Conservation (phyloP, 768 basidiomycete species). For the Leccinum rimulosum region DNA sequence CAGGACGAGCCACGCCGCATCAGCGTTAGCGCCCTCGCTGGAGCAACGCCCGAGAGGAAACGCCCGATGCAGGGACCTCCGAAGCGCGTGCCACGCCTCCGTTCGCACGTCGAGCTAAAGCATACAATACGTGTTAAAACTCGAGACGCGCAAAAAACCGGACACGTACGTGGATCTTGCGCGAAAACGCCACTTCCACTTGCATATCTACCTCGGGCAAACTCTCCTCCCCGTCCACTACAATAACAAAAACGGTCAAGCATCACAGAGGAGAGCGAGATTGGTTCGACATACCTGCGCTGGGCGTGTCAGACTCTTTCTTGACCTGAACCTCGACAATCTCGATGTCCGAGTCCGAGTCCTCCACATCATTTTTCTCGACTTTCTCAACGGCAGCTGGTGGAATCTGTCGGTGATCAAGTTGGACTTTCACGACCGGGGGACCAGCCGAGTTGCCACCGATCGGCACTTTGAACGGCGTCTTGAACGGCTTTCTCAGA, state of each 20-base stretch:
- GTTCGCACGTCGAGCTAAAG: constrained; percentile 36
- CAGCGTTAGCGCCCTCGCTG: no score
- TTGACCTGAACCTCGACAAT: constrained; percentile 10
- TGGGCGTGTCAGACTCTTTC: background rate
- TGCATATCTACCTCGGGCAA: constrained; percentile 34
- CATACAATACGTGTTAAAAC: no score
- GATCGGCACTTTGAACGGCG: constrained; percentile 38
- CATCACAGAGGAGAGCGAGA: background rate
- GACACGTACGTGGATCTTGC: constrained; percentile 39
- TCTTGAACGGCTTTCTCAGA: constrained; percentile 55
- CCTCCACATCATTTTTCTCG: background rate
- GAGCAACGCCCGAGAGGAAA: constrained; percentile 6
- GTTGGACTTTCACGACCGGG: constrained; percentile 1
- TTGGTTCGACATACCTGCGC: background rate
- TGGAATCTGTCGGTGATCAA: background rate
- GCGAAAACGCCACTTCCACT: constrained; percentile 40
- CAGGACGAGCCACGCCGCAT: constrained; percentile 27
- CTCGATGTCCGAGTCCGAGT: constrained; percentile 5
- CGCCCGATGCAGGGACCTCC: constrained; percentile 35
- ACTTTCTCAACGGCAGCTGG: background rate
- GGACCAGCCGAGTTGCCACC: constrained; percentile 37
- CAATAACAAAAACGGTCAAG: background rate
- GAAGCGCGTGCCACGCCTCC: constrained; percentile 38
- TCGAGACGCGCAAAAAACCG: background rate
- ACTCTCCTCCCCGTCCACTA: constrained; percentile 13